Evolutionary conservation across 2,329 filamentous ascomycete species (phyloP).

Genomic region (Hymenoscyphus fructigenus): DNA sequence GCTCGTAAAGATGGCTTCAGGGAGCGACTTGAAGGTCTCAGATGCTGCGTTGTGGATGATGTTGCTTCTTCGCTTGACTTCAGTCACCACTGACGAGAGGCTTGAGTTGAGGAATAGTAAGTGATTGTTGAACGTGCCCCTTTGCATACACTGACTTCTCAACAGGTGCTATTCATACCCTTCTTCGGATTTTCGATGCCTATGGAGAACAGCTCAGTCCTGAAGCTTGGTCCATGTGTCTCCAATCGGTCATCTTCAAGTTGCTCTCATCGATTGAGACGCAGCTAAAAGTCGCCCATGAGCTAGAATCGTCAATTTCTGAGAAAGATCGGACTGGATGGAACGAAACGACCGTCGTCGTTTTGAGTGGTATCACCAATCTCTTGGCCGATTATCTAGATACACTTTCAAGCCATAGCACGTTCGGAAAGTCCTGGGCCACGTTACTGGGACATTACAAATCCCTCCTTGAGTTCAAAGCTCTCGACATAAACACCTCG

Average conservation of each 20-base stretch:
- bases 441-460: constrained; percentile 70
- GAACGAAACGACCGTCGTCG: constrained; percentile 73
- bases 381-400: constrained; percentile 77
- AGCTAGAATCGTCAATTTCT: constrained; percentile 36
- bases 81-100: constrained; percentile 68
- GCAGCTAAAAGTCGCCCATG: constrained; percentile 46
- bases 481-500: constrained; percentile 71
- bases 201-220: constrained; percentile 79
- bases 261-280: constrained; percentile 70
- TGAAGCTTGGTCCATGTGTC: constrained; percentile 79
- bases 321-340: constrained; percentile 56
- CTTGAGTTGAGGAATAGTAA: constrained; percentile 75
- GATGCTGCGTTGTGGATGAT: constrained; percentile 77
- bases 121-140: constrained; percentile 26
- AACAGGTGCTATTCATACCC: constrained; percentile 76
- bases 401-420: constrained; percentile 62
- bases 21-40: constrained; percentile 58
- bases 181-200: constrained; percentile 88
- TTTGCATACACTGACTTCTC: constrained; percentile 38
- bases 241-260: constrained; percentile 77
- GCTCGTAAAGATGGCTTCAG: constrained; percentile 57
- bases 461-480: constrained; percentile 58
- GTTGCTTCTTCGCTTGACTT: constrained; percentile 67
- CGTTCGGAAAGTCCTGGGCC: constrained; percentile 74
- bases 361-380: constrained; percentile 69